Base-by-base conservation (phyloP, 805 yeast species). In the Pichia exigua region DNA sequence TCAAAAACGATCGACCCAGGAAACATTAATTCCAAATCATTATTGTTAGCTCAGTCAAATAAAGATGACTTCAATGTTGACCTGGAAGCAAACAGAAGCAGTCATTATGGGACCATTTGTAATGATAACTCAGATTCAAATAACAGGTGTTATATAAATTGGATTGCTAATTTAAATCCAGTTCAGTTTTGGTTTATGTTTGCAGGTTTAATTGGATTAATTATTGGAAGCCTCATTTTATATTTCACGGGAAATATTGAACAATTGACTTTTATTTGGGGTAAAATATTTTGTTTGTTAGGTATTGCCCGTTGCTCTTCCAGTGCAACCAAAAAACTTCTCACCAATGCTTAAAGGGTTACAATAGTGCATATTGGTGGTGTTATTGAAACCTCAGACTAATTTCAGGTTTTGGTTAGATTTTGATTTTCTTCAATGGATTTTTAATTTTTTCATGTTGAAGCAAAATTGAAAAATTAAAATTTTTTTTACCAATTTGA, bases 191-290 rank as follows among this genome's bases (percentile, higher is more conserved):
- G 38, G 35, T n/a, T 39, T 9, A 26, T 40, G 20, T 2, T 44
- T 13, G 30, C 18, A 18, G n/a, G 56, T 22, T 20, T 52, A 3
- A 32, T 48, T 20, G 42, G 45, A 2, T 40, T 47, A 2, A 8
- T 57, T 6, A 18, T 58, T 11, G 24, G 54, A 22, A 55, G 59
- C 26, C 7, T 55, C 18, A 39, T 56, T 4, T 30, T 62, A 17
- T 51, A 48, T 44, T 57, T 28, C 18, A 47, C 55, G 11, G 59
- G 60, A 12, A 47, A 58, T 47, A 49, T 45, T 1, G 49, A 50
- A 10, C 44, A 41, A n/a, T 26, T 61, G 7, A 44, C 44, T 3
- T 6, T 40, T 5, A 22, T 62, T n/a, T 60, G 64, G 65, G 54
- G 51, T 24, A 54, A 45, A 21, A 46, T 59, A 9, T 48, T 62